Evolutionary conservation across 2,329 filamentous ascomycete species (phyloP), one percentile per base, ranked within the genome.

Genomic region (Didymella glomerata): DNA sequence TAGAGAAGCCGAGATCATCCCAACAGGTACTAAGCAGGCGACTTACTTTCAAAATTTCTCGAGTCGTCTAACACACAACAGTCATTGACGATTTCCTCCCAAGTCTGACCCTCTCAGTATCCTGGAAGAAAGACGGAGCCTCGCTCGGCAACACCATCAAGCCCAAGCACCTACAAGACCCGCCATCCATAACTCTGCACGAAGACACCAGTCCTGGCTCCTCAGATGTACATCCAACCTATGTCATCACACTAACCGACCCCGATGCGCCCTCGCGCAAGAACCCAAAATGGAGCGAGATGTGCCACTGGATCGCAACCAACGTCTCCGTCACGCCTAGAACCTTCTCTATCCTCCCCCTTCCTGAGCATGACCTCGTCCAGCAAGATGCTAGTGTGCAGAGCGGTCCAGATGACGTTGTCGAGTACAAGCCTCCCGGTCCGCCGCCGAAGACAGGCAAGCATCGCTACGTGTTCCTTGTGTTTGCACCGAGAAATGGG

Each of bases 51-150:
- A 9, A 22, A 13, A 3, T 8, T 8, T 4, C 4, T 5, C 2
- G 9, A 11, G 22, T 42, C 1, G 16, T 45, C 64, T 67, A 36
- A 68, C 45, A 36, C 16, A 14, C 25, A 34, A 22, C 68, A 85
- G 85, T 89, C 20, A 80, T 89, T 57, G 82, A 88, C 63, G 81
- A 85, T 61, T 89, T 89, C 72, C 71, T 79, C 3, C 86, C 87
- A 6, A 78, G 78, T 7, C 76, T 87, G 52, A 79, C 80, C 38
- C 68, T 89, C 40, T 76, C 79, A 44, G 76, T 85, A 9, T 78
- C 74, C 40, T 84, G 84, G 75, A 79, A 81, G 55, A 65, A 72
- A 75, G 42, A 74, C 68, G 64, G 76, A 0, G 72, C 69, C 34
- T 49, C 64, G 32, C 75, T 88, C 1, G 86, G 86, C 30, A 88